Evolutionary conservation across 2,329 filamentous ascomycete genomes (phyloP).

Genomic region (Penicillium sp.): DNA sequence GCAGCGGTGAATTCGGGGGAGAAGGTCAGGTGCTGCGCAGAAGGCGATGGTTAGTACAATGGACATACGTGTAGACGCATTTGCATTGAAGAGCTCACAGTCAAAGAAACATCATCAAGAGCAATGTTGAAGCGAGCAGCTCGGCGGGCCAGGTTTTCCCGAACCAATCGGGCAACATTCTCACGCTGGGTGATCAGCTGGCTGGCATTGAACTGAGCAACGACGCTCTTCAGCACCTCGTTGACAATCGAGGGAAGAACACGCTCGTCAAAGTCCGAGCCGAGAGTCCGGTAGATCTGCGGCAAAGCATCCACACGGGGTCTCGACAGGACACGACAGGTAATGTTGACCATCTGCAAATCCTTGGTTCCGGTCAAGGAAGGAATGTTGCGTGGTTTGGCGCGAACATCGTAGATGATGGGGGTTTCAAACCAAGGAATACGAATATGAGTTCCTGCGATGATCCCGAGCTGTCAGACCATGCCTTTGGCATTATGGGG

Average conservation of each 20-base stretch:
- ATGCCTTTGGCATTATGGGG: neutral
- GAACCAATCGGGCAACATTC: constrained; percentile 85
- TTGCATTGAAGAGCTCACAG: constrained; percentile 55
- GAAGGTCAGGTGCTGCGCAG: constrained; percentile 61
- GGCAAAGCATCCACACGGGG: constrained; percentile 85
- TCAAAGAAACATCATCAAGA: constrained; percentile 94
- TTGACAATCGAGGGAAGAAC: constrained; percentile 97
- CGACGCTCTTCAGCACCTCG: constrained; percentile 96
- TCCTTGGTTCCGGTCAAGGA: constrained; percentile 98
- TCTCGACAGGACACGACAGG: constrained; percentile 94
- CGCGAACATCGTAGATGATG: constrained; percentile 95
- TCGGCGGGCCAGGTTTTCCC: constrained; percentile 86
- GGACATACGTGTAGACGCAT: neutral
- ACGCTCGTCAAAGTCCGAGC: constrained; percentile 93
- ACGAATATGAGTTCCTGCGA: constrained; percentile 79
- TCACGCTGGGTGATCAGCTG: constrained; percentile 99
- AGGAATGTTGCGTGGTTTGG: constrained; percentile 92
- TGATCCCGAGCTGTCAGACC: constrained; percentile 3
- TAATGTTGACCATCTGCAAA: constrained; percentile 99
- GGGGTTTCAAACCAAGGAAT: constrained; percentile 98
- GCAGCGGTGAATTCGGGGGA: constrained; percentile 68
- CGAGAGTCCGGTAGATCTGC: constrained; percentile 94
- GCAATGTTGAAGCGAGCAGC: constrained; percentile 97
- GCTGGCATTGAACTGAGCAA: constrained; percentile 97
- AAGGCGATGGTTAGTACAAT: constrained; percentile 8